A percentile compares a stretch with the other conserved stretches of the same genome.
These are phyloP conservation scores for Fusarium graminum DNA, from an alignment of 2,329 filamentous ascomycete species.

Conservation along the genomic window DNA sequence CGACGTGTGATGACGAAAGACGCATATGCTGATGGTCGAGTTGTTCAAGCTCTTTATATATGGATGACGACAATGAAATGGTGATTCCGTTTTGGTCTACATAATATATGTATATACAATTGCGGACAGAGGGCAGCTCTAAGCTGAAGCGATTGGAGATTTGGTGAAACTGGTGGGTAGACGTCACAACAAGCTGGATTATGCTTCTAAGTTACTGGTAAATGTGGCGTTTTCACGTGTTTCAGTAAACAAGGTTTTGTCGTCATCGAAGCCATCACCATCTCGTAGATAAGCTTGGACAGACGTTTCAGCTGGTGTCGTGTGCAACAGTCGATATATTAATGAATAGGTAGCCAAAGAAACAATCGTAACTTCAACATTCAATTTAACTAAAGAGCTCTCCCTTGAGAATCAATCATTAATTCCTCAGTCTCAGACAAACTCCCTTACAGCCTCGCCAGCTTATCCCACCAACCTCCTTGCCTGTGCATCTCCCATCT, in stretches of 20 bases:
- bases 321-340: constrained; percentile 5
- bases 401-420: not conserved
- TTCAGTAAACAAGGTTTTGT: constrained; percentile 23
- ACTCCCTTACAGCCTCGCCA: constrained; percentile 20
- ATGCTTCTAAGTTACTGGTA: too few relatives aligned
- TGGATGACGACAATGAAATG: constrained; percentile 3
- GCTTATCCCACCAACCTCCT: constrained; percentile 21
- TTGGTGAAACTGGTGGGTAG: not conserved
- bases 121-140: not conserved
- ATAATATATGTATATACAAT: too few relatives aligned
- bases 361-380: not conserved
- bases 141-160: not conserved
- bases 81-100: too few relatives aligned
- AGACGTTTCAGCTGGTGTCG: constrained; percentile 24
- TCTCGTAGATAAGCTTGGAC: constrained; percentile 8
- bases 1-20: constrained; percentile 40
- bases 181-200: not conserved
- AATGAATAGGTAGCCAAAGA: not conserved
- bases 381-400: not conserved
- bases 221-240: constrained; percentile 19
- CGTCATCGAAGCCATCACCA: constrained; percentile 48
- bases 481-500: not conserved
- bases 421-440: constrained; percentile 21
- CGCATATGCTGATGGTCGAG: constrained; percentile 8
- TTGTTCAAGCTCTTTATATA: constrained; percentile 15